A percentile compares a stretch with the other conserved stretches of the same genome.
Evolutionary conservation across 176 grass and related monocot genomes (phyloP).

Genomic region (Aechmea fasciata): DNA sequence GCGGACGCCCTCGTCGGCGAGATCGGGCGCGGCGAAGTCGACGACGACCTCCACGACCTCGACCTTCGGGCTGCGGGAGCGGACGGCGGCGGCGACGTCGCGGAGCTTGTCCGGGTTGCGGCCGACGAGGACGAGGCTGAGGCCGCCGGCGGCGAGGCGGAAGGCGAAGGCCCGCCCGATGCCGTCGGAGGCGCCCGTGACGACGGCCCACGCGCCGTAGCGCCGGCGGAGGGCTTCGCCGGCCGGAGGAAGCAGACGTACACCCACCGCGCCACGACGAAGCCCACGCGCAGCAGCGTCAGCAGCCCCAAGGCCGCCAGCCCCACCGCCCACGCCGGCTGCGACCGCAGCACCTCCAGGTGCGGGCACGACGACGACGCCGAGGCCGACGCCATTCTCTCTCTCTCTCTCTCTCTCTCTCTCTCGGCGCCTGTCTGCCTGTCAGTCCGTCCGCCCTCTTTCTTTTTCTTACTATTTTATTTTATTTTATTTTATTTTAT

Average conservation of each 20-base stretch:
- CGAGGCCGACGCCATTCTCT: no score
- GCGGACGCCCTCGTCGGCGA: conserved; percentile 39
- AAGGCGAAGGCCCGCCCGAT: conserved; percentile 74
- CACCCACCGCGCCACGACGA: conserved; percentile 52
- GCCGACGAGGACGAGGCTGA: conserved; percentile 74
- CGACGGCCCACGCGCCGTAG: conserved; percentile 83
- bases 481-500: no score
- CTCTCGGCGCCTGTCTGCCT: no score
- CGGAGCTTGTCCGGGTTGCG: conserved; percentile 66
- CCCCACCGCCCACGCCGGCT: conserved; percentile 58
- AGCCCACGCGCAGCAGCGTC: conserved; percentile 23
- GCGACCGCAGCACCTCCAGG: conserved; percentile 58
- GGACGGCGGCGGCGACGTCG: conserved; percentile 54
- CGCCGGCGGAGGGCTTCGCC: conserved; percentile 67
- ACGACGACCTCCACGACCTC: conserved; percentile 68
- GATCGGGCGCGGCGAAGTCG: conserved; percentile 50
- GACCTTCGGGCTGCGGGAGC: conserved; percentile 35
- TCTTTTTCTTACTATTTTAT: no score
- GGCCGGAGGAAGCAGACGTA: conserved; percentile 75
- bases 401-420: no score
- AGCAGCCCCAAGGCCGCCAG: conserved; percentile 51
- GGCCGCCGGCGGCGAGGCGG: conserved; percentile 52
- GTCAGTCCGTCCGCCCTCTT: no score
- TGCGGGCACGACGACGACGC: conserved; percentile 37
- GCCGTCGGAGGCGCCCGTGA: conserved; percentile 77